Evolutionary conservation across 2,329 filamentous ascomycete genomes (phyloP).

Genomic region (Tolypocladium cylindrosporum): DNA sequence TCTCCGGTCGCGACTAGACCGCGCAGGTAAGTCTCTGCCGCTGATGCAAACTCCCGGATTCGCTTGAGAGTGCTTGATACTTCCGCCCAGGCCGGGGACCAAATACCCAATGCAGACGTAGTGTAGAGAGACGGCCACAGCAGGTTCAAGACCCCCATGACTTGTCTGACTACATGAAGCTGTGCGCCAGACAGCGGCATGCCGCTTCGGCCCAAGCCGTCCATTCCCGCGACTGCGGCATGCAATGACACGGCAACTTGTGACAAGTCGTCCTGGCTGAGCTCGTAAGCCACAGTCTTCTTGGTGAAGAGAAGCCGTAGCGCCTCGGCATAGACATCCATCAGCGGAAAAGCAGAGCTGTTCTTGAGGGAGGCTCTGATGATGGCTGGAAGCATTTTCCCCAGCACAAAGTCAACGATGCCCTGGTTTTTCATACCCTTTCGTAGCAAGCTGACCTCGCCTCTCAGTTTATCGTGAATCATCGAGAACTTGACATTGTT

Average conservation of each 20-base stretch:
- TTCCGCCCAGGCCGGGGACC: constrained; percentile 9
- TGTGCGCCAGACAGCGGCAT: constrained; percentile 11
- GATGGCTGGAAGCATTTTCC: constrained; percentile 45
- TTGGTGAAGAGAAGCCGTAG: constrained; percentile 25
- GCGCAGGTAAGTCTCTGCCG: constrained; percentile 10
- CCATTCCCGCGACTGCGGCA: constrained; percentile 17
- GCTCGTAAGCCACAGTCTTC: constrained; percentile 24
- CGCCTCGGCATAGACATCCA: constrained; percentile 40
- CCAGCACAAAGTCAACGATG: constrained; percentile 37
- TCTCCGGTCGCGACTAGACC: constrained; percentile 9
- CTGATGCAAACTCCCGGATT: constrained; percentile 8
- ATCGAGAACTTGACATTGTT: constrained; percentile 48
- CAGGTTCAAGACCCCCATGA: constrained; percentile 16
- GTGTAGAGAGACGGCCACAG: constrained; percentile 19
- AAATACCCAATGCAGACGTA: constrained; percentile 6
- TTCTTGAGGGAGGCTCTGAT: constrained; percentile 26
- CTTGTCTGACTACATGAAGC: constrained; percentile 18
- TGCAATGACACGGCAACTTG: constrained; percentile 22
- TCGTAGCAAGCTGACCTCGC: constrained; percentile 34
- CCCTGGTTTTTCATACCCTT: constrained; percentile 35
- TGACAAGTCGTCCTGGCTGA: constrained; percentile 21
- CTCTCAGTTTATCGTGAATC: constrained; percentile 34
- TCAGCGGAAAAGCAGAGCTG: constrained; percentile 32
- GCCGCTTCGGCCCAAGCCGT: constrained; percentile 10
- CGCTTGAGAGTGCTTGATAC: constrained; percentile 8